These are phyloP conservation scores for Adansonia rubrostipa DNA, from an alignment of 441 rosid genomes.

Conservation along the genomic window DNA sequence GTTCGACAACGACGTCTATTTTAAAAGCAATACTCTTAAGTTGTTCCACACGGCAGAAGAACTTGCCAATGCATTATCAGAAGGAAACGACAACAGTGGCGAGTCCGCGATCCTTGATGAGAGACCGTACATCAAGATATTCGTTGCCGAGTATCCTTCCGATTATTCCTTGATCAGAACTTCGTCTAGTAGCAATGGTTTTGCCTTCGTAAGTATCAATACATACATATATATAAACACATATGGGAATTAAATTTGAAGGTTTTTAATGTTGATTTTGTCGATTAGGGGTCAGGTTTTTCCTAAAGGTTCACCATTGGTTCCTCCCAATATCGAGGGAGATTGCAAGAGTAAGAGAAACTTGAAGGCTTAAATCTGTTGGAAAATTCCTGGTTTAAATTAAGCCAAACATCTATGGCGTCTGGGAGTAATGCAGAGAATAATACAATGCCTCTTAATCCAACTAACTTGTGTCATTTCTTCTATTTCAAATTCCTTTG, in stretches of 20 bases:
- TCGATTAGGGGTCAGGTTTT: constrained; percentile 1
- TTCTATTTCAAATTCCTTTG: neutral
- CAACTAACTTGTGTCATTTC: neutral
- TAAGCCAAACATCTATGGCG: neutral
- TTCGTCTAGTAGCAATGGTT: neutral
- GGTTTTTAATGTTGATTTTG: too few relatives aligned
- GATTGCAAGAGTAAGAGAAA: constrained; percentile 5
- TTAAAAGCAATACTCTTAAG: neutral
- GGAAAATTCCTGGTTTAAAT: constrained; percentile 7
- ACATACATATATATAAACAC: neutral
- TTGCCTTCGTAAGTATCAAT: constrained; percentile 15
- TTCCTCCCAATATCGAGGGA: neutral
- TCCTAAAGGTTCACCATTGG: constrained; percentile 16
- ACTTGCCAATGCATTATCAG: constrained; percentile 24
- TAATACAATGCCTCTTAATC: neutral
- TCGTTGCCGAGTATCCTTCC: neutral
- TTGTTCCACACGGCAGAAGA: neutral
- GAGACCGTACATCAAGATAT: constrained; percentile 1
- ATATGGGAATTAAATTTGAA: neutral
- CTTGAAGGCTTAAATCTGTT: neutral
- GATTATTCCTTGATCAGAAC: constrained; percentile 10
- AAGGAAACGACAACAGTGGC: constrained; percentile 25
- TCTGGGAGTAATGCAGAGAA: neutral
- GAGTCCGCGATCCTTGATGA: constrained; percentile 21
- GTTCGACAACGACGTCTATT: constrained; percentile 1